Percentiles rank a stretch among this genome's conserved stretches.
Evolutionary conservation across 163 green algal genomes (phyloP).

Genomic region (Chlamydomonas reinhardtii): DNA sequence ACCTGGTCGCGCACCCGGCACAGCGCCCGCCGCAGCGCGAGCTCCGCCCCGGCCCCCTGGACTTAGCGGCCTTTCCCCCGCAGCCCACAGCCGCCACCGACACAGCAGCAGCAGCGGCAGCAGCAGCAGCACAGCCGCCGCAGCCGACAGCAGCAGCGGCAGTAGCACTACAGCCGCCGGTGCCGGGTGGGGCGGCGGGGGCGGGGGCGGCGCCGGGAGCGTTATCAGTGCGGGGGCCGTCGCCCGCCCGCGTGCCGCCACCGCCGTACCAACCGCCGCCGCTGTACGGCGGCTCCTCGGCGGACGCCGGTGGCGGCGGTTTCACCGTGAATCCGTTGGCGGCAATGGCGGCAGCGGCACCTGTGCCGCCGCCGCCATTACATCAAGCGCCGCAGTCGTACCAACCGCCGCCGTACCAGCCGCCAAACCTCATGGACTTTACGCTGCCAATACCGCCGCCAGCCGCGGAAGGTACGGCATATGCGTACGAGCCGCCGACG

Average conservation of each 20-base stretch:
- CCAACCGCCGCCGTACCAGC: neutral
- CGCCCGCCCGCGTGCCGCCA: neutral
- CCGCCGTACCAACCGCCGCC: neutral
- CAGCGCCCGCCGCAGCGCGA: conserved; percentile 15
- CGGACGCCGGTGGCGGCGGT: neutral
- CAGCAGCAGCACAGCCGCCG: no score
- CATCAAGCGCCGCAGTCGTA: neutral
- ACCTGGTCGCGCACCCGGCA: conserved; percentile 27
- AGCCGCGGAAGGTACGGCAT: no score
- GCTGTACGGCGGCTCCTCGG: no score
- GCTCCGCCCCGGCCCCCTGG: neutral
- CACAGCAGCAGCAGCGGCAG: neutral
- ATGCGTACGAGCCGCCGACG: neutral
- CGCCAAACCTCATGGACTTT: no score
- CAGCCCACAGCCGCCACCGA: neutral
- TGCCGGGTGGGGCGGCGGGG: no score
- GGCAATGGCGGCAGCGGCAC: neutral
- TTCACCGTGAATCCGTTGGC: neutral
- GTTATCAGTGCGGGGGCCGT: no score
- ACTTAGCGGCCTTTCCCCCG: conserved; percentile 20
- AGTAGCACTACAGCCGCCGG: neutral
- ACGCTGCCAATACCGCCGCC: neutral
- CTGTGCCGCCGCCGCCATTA: neutral
- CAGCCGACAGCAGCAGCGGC: neutral
- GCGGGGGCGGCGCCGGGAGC: no score